Evolutionary conservation across 768 basidiomycete species (phyloP), one percentile per base, ranked within the genome.

Genomic region (Rubroboletus pulcherrimus): DNA sequence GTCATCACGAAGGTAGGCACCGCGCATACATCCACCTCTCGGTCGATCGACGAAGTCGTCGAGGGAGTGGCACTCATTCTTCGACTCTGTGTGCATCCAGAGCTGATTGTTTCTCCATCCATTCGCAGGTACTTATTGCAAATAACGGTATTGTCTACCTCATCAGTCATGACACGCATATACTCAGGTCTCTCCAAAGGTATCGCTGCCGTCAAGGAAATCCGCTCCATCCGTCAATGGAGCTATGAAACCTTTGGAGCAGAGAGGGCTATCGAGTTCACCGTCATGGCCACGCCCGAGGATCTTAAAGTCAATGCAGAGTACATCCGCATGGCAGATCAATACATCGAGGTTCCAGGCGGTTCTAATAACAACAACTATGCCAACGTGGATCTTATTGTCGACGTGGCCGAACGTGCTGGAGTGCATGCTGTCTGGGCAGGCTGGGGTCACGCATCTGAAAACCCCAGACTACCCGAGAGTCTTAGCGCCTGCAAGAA

Each of bases 381-480:
- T 68, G 97, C 97, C 63, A 99, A 99, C 71, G 97, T 99, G 65
- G 97, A 99, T 67, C 87, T 97, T 67, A 98, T 99, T 66, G 91
- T 98, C 55, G 97, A 99, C 69, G 86, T 99, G 54, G 97, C 97
- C 41, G 95, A 99, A 74, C 87, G 97, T 61, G 82, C 93, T 21
- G 97, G 94, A 33, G 97, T 98, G 1, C 97, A 99, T 67, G 97
- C 97, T 42, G 97, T 99, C 26, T 99, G 97, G 97, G 97, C 97
- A 35, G 97, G 97, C 54, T 99, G 97, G 97, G 97, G 97, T 48
- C 97, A 99, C 73, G 97, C 97, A 29, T 98, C 97, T 3, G 97
- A 99, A 73, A 99, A 99, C 73, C 97, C 97, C 1, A 86, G 94
- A 51, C 76, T 99, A 21, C 97, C 97, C 1, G 97, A 99, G 71